Percentiles rank a stretch among this genome's conserved stretches.
Evolutionary conservation across 129 eudicot genomes (phyloP).

Genomic region (Calendula officinalis): DNA sequence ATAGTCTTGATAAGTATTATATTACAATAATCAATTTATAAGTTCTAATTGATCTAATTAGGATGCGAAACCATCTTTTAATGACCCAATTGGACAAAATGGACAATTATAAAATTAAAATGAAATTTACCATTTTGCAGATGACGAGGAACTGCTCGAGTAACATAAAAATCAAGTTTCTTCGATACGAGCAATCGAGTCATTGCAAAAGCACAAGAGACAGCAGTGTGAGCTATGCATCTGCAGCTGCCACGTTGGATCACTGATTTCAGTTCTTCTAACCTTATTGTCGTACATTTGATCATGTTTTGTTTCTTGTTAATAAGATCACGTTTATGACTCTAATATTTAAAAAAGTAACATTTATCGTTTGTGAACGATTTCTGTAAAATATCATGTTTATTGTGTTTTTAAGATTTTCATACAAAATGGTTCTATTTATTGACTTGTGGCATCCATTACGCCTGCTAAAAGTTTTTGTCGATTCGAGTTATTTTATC

Average conservation of each 20-base stretch:
- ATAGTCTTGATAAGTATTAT: background rate
- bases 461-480: background rate
- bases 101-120: no score
- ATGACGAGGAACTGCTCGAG: constrained; percentile 78
- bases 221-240: constrained; percentile 98
- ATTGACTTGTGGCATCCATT: background rate
- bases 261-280: constrained; percentile 15
- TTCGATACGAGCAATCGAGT: constrained; percentile 92
- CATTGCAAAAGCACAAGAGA: constrained; percentile 84
- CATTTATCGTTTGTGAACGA: background rate
- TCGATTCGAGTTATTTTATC: background rate
- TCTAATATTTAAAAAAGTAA: background rate
- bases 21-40: no score
- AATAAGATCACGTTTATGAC: constrained; percentile 25
- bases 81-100: no score
- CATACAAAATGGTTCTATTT: background rate
- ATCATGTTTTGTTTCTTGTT: constrained; percentile 18
- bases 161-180: constrained; percentile 68
- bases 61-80: no score
- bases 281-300: constrained; percentile 13
- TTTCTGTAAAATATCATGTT: background rate
- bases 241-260: constrained; percentile 84
- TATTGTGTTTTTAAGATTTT: constrained; percentile 2
- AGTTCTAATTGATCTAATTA: no score
- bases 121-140: constrained; percentile 31